Base-by-base conservation (phyloP, 345 rosid genomes). In the Sapria himalayana region DNA sequence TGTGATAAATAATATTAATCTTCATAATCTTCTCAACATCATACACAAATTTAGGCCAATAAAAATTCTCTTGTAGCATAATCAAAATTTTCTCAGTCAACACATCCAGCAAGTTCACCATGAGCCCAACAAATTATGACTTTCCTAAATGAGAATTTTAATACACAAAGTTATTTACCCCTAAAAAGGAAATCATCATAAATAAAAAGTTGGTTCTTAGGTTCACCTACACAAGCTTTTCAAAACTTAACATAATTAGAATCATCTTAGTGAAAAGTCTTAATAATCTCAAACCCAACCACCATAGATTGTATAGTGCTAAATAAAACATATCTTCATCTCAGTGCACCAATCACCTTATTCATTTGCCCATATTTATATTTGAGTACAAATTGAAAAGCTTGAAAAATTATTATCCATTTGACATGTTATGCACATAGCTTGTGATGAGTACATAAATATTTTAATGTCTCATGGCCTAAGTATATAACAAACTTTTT, bases 391-490 rank as follows among this genome's bases (percentile, higher is more conserved):
- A 23, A 40, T 1, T 5, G 5, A 24, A 51, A 35, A 2, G 4
- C 3, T 12, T 42, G 9, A 2, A 27, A 9, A 24, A 25, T 23
- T 3, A 12, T 15, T 23, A 24, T 13, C 37, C 27, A 42, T 2
- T 4, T 7, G 5, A 20, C 36, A 32, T 23, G 12, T 7, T 4
- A 5, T 3, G 0, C 5, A 17, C 19, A 21, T 3, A 44, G 19
- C 10, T 14, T 20, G 1, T 23, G 9, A 17, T 51, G 34, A 2
- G 20, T 4, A 8, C 13, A 22, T 0, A 46, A 3, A 15, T 29
- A 10, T 16, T 22, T 46, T 19, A 54, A 15, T 2, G 41, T 23
- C 29, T 45, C 16, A 14, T 54, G 47, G 22, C 39, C 5, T 5
- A 12, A 19, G 33, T 46, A 39, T 0, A 54, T 0, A 4, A 31